These are phyloP conservation scores for Ganoderma lingzhi DNA, from an alignment of 1,284 basidiomycete genomes.

Conservation along the genomic window DNA sequence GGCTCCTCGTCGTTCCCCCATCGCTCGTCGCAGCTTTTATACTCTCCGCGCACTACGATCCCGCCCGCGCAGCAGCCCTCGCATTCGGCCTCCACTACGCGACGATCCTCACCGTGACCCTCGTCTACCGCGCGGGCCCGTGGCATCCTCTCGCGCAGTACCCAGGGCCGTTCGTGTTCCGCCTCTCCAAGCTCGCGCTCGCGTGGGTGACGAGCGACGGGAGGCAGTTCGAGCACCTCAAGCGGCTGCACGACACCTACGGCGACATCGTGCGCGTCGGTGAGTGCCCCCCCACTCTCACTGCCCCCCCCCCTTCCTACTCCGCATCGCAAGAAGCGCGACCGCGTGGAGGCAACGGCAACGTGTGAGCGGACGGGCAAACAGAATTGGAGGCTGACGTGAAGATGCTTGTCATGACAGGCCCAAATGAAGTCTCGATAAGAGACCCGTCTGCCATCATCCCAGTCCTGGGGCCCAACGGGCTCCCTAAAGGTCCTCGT, in stretches of 20 bases:
- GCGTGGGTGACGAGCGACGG: conserved; percentile 29
- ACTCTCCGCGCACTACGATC: conserved; percentile 2
- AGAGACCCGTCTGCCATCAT: conserved; percentile 40
- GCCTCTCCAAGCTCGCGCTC: conserved; percentile 32
- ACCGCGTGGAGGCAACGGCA: not conserved
- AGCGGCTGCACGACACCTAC: conserved; percentile 35
- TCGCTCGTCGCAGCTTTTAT: not conserved
- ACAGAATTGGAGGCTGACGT: not conserved
- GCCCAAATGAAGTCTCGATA: conserved; percentile 50
- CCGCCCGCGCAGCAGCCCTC: not conserved
- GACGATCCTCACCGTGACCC: conserved; percentile 3
- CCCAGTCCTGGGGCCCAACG: conserved; percentile 43
- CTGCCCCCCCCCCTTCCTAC: not conserved
- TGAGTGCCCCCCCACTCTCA: conserved; percentile 11
- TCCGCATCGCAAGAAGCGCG: not conserved
- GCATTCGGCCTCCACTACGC: conserved; percentile 7
- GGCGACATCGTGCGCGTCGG: conserved; percentile 38
- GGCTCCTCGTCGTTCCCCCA: conserved; percentile 7
- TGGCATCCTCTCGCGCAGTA: conserved; percentile 15
- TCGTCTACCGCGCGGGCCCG: conserved; percentile 5
- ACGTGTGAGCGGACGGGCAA: not conserved
- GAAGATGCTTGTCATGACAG: conserved; percentile 29
- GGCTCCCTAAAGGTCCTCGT: conserved; percentile 50
- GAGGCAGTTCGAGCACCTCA: conserved; percentile 31
- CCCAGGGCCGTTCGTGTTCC: conserved; percentile 35